Evolutionary conservation across 495 filamentous ascomycete species (phyloP), one percentile per base, ranked within the genome.

Genomic region (Penicillium bialowiezense): DNA sequence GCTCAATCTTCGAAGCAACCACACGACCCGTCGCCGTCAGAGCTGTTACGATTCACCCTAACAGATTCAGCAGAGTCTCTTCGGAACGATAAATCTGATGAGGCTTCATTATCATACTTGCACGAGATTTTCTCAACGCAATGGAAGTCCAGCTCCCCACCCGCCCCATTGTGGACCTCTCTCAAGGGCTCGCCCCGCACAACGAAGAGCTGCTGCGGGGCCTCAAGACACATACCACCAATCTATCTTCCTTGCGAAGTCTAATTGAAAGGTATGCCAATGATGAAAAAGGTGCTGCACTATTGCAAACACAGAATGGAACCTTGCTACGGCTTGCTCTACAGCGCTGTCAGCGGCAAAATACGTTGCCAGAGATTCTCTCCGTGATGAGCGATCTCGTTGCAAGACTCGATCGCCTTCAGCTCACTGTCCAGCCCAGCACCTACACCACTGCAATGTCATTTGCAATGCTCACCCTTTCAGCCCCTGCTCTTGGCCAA

Each of bases 31-130:
- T 52, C 62, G 10, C 58, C 65, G 13, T 63, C 65, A 14, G 54
- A 69, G 20, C 17, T 69, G 38, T 51, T 72, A 18, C 64, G 68
- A 36, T 67, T 61, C 36, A 54, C 56, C 13, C 34, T 74, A 17
- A 67, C 47, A 5, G 61, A 52, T 7, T 60, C 39, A 19, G 46
- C 38, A 17, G 50, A 43, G 34, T 40, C 50, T 19, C 15, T 15
- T 18, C 38, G 44, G 3, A 20, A 51, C 26, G 15, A 14, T 3
- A 13, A 18, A 12, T 20, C n/a, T 32, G 38, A 51, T 15, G 17
- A 33, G 1, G 29, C 34, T 0, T 23, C 52, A 15, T 53, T 55
- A 12, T n/a, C 33, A 18, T 41, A 50, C 6, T 38, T 61, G 15
- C 18, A 37, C 8, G 48, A 54, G 12, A 43, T 61, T 8, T 56